These are phyloP conservation scores for Panellus pusillus DNA, from an alignment of 768 basidiomycete species.

Conservation along the genomic window DNA sequence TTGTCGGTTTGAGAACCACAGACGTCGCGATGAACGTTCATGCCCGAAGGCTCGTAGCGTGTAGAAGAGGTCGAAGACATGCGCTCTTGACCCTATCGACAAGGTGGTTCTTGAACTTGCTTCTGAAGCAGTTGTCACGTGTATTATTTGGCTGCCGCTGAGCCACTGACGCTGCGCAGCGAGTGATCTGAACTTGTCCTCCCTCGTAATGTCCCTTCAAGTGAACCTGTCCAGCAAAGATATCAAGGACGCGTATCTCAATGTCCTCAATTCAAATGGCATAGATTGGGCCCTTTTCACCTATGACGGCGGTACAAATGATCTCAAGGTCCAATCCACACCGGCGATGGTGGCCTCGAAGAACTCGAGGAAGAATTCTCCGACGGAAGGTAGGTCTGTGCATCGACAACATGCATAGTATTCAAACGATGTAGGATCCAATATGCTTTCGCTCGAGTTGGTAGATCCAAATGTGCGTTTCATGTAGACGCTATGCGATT, in stretches of 20 bases:
- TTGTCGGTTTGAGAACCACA: no score
- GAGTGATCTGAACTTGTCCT: no score
- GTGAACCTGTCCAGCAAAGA: constrained; percentile 76
- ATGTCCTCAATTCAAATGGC: constrained; percentile 62
- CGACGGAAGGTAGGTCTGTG: constrained; percentile 72
- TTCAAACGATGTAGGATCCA: constrained; percentile 65
- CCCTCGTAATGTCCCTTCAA: constrained; percentile 72
- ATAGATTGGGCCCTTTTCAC: constrained; percentile 84
- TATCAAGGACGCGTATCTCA: constrained; percentile 71
- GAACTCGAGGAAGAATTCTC: constrained; percentile 94
- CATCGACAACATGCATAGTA: constrained; percentile 11
- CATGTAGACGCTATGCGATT: background rate
- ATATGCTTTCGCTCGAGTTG: constrained; percentile 87
- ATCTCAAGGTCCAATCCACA: constrained; percentile 84
- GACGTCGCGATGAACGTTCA: no score
- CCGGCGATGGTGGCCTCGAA: constrained; percentile 85
- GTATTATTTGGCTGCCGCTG: no score
- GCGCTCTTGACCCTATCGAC: no score
- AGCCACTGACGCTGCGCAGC: no score
- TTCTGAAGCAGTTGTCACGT: no score
- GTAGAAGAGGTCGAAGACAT: no score
- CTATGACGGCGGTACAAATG: constrained; percentile 79
- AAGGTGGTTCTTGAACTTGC: no score
- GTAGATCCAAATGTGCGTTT: constrained; percentile 76
- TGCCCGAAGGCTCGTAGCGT: no score